phyloP scores from a whole-genome alignment of 2,329 filamentous ascomycete species.

The Neopestalotiopsis sp. region DNA sequence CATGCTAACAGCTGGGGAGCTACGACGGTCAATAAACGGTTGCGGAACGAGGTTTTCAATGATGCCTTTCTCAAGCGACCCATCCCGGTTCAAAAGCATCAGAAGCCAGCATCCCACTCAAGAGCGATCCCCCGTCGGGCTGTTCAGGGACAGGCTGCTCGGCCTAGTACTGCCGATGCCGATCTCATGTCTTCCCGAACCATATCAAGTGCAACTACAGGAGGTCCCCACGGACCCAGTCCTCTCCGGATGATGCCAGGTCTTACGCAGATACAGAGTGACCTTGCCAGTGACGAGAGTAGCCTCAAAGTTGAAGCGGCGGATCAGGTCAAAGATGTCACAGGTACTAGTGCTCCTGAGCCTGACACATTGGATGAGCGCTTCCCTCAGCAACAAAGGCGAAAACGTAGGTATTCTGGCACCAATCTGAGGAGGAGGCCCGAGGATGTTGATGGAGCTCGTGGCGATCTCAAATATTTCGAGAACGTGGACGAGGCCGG shows the following conservation, averaged over 20 bases:
- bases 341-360: conserved; percentile 69
- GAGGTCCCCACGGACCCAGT: conserved; percentile 23
- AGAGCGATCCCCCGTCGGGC: conserved; percentile 64
- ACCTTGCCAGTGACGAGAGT: conserved; percentile 35
- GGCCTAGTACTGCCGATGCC: conserved; percentile 49
- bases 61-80: conserved; percentile 88
- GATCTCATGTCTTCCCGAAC: conserved; percentile 21
- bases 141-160: conserved; percentile 47
- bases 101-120: conserved; percentile 65
- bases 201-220: neutral
- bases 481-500: conserved; percentile 87
- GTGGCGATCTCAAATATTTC: conserved; percentile 86
- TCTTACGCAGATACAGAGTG: conserved; percentile 39
- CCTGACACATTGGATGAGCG: conserved; percentile 57
- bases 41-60: conserved; percentile 90
- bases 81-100: conserved; percentile 79
- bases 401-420: conserved; percentile 82
- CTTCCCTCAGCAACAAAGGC: conserved; percentile 46
- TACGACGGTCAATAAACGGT: conserved; percentile 84
- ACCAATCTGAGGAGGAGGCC: conserved; percentile 79
- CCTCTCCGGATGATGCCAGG: conserved; percentile 29
- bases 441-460: conserved; percentile 70
- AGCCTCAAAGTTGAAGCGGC: conserved; percentile 39
- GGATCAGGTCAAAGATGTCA: conserved; percentile 56
- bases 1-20: conserved; percentile 81